phyloP scores from a whole-genome alignment of 2,329 filamentous ascomycete species.

The Trichophyton benhamiae region DNA sequence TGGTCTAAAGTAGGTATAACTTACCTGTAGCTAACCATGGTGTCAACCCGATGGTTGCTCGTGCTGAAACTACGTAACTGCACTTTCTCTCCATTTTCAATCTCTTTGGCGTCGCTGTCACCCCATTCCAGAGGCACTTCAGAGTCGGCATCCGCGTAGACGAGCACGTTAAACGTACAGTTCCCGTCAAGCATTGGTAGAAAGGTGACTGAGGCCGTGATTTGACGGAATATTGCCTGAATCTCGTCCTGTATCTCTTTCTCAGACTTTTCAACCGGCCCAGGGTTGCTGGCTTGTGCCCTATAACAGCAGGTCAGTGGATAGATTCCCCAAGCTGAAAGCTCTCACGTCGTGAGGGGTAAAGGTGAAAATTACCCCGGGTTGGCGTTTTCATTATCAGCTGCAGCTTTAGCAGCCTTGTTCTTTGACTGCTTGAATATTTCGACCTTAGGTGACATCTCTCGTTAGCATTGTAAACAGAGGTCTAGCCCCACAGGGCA shows the following conservation, averaged over 20 bases:
- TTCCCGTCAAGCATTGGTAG: conserved; percentile 84
- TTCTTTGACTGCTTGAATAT: conserved; percentile 28
- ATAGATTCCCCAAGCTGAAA: not conserved
- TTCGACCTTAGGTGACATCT: not conserved
- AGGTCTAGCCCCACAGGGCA: not conserved
- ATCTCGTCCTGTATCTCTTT: conserved; percentile 91
- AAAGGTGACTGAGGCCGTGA: conserved; percentile 95
- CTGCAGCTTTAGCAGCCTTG: conserved; percentile 37
- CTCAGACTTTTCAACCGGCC: conserved; percentile 63
- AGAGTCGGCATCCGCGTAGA: conserved; percentile 92
- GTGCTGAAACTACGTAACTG: conserved; percentile 94
- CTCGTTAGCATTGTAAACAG: not conserved
- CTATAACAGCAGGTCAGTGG: not conserved
- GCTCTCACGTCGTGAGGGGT: too few species aligned
- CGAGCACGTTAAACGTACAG: conserved; percentile 96
- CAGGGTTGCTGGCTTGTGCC: conserved; percentile 6
- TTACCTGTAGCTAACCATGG: conserved; percentile 75
- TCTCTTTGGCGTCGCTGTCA: conserved; percentile 95
- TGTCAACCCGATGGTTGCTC: conserved; percentile 85
- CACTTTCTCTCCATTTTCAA: conserved; percentile 84
- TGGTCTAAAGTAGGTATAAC: conserved; percentile 6
- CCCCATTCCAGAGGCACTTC: conserved; percentile 98
- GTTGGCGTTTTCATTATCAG: conserved; percentile 43
- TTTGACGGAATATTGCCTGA: conserved; percentile 91
- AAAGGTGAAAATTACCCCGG: conserved; percentile 35